Base-by-base conservation (phyloP, 768 basidiomycete genomes). In the Daedaleopsis sinensis region DNA sequence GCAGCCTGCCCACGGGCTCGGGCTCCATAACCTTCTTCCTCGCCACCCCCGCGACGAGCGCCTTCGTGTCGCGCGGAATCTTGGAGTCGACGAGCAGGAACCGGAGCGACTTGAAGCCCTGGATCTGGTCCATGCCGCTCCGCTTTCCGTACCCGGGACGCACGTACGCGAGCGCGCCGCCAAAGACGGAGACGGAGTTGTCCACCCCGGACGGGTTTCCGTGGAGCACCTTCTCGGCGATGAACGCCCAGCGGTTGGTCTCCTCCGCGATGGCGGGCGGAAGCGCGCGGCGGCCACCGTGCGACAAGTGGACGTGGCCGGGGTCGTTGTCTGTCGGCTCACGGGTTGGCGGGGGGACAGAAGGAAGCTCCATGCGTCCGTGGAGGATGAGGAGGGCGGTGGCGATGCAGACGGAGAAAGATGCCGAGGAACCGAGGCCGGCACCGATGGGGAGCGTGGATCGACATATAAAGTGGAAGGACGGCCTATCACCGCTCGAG, bases 141-240 rank as follows among this genome's bases (percentile, higher is more conserved):
- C 87, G 86, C 76, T 79, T 87, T 53, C 82, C 86, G 64, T 90
- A 93, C 61, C 90, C 88, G 66, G 92, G 79, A 58, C 91, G 85
- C 18, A 90, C 92, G 76, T 96, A 99, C 19, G 89, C 86, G 65
- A 98, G 79, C 27, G 94, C 97, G 51, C 96, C 96, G 19, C 97
- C 97, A 70, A 89, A 91, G 0, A 94, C 91, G 16, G 92, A 84
- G 38, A 98, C 93, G 19, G 95, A 91, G 73, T 99, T 98, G 73
- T 99, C 97, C 23, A 99, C 91, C 10, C 97, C 97, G 68, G 94
- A 96, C 3, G 97, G 97, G 69, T 91, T 98, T 0, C 97, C 97
- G 72, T 99, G 97, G 53, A 98, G 77, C 44, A 99, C 90, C 75
- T 98, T 98, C 78, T 99, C 97, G 12, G 90, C 84, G 54, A 98